Base-by-base conservation (phyloP, 495 filamentous ascomycete species). In the Talaromyces nanjingensis region DNA sequence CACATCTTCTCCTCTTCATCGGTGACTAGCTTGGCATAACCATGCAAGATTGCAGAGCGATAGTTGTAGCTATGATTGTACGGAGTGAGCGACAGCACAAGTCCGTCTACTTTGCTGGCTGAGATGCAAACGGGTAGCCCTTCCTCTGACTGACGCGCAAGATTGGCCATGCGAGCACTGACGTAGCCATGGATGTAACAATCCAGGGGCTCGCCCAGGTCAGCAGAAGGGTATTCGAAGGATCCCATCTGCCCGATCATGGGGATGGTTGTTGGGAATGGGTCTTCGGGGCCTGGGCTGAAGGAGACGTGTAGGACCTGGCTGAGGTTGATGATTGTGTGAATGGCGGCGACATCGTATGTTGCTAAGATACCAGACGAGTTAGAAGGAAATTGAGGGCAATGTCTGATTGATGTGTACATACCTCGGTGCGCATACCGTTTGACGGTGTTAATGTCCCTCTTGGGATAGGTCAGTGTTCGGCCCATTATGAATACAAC, bases 111-210 rank as follows among this genome's bases (percentile, higher is more conserved):
- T 64, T 81, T 82, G 63, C 80, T 93, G 8, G 84, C 88, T 67
- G 80, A 88, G 37, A 87, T 83, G 76, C 77, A 92, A 68, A 84
- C 81, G 2, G 84, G 85, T 29, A 90, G 65, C 4, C 86, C 84
- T n/a, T 79, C 68, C n/a, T 74, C 70, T 45, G 69, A 70, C n/a
- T 72, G 75, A n/a, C 85, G 83, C 31, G 85, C 79, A 8, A 90
- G 71, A 63, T 87, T 88, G 78, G 92, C 88, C 39, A 96, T 79
- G 2, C 92, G 90, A 11, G 89, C 88, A 60, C 86, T 89, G 59
- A 93, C 86, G 71, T 94, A 96, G 68, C 91, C 91, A 72, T 97
- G 93, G 5, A 97, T 84, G 69, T 97, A 96, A 62, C 90, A 83
- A 65, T 96, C 89, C 12, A 91, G 75, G 0, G 86, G 80, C 64